Percentiles rank a stretch among this genome's conserved stretches.
phyloP scores from a whole-genome alignment of 1,284 basidiomycete species.

The Leccinum pachyderme region DNA sequence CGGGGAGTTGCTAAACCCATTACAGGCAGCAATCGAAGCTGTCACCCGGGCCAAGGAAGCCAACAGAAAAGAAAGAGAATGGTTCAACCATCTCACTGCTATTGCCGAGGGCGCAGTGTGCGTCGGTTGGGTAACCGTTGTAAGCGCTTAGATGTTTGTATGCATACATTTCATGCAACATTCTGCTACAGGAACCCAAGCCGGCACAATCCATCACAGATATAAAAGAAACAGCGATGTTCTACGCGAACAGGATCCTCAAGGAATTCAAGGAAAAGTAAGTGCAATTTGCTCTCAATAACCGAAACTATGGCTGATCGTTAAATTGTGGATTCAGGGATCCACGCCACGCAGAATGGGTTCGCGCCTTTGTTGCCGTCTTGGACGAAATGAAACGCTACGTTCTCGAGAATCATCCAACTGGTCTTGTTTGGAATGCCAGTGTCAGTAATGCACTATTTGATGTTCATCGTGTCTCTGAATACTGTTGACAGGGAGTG shows the following conservation, averaged over 20 bases:
- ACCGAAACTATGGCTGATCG: not conserved
- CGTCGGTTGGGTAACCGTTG: constrained; percentile 92
- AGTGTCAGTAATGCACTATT: constrained; percentile 48
- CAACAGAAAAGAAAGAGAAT: constrained; percentile 79
- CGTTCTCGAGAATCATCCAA: constrained; percentile 84
- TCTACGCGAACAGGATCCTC: constrained; percentile 89
- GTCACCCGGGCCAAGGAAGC: constrained; percentile 83
- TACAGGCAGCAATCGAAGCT: constrained; percentile 73
- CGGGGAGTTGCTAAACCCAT: constrained; percentile 64
- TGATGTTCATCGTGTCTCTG: not conserved
- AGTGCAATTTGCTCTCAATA: constrained; percentile 24
- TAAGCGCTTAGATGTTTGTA: constrained; percentile 39
- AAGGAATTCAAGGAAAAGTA: constrained; percentile 94
- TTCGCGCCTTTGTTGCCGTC: constrained; percentile 66
- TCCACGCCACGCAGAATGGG: constrained; percentile 89
- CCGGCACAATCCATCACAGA: constrained; percentile 85
- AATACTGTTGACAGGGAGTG: constrained; percentile 50
- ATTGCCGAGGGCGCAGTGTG: constrained; percentile 82
- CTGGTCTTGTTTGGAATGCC: constrained; percentile 88
- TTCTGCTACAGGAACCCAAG: constrained; percentile 60
- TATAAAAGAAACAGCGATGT: constrained; percentile 85
- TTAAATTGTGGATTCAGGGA: constrained; percentile 54
- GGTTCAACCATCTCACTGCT: constrained; percentile 79
- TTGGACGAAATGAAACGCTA: constrained; percentile 84
- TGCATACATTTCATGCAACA: constrained; percentile 6